Evolutionary conservation across 1,284 basidiomycete species (phyloP), one percentile per base, ranked within the genome.

Genomic region (Mycena citricolor): DNA sequence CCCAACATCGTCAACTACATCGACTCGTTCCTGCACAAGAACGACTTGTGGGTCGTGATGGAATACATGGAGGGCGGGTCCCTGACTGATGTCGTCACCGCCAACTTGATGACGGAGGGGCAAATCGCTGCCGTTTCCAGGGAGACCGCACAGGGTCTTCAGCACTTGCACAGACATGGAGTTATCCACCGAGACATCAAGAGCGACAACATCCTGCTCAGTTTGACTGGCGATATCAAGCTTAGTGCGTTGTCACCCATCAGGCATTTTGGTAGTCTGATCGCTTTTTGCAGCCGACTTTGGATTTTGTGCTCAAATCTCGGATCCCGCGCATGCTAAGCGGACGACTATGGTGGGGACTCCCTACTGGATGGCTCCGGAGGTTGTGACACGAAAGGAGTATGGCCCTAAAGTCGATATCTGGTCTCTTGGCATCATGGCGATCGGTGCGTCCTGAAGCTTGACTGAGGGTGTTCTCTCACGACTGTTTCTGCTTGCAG

Each of bases 301-400:
- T 69, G 95, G 95, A 4, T 98, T 98, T 77, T 98, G 95, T 57
- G 97, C 95, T 0, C 91, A 97, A 68, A 94, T 98, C 47, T 92
- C 92, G 20, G 94, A 97, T 58, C 82, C 83, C 8, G 79, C 84
- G 6, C 83, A 89, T 54, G 82, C 94, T 5, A 98, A 98, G 73
- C 86, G 95, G 24, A 97, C 94, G 23, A 99, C 97, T n/a, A 98
- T 99, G 95, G 95, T 98, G 34, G 97, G 97, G 3, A 98, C 97
- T 6, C 97, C 97, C 1, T 99, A 98, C 64, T 99, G 95, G 95
- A 99, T 99, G 95, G 95, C 97, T 1, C 95, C 95, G 1, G 95
- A 99, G 63, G 94, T 99, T 23, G 95, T 99, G 47, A 97, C 92
- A 16, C 83, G 94, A 44, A 98, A 98, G 66, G 97, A 98, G 70